Percentiles rank a stretch among this genome's conserved stretches.
These are phyloP conservation scores for slime mould (Dictyostelium discoideum) DNA, from an alignment of 78 protist genomes.

Conservation along the genomic window dicty_2.7 NC_007088.5:2923001-2923500, in stretches of 20 bases:
- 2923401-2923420: conserved; percentile 85
- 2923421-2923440: conserved; percentile 92
- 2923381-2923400: conserved; percentile 84
- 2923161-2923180: conserved; percentile 58
- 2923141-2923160: background rate
- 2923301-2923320: conserved; percentile 64
- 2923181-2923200: conserved; percentile 30
- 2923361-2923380: conserved; percentile 41
- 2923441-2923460: conserved; percentile 81
- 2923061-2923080: background rate
- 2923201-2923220: conserved; percentile 32
- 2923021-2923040: conserved; percentile 73
- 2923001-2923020: conserved; percentile 69
- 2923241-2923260: conserved; percentile 84
- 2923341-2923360: conserved; percentile 68
- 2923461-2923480: conserved; percentile 71
- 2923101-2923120: too few species aligned
- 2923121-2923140: too few species aligned
- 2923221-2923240: conserved; percentile 79
- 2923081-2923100: background rate
- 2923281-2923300: conserved; percentile 94
- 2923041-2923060: conserved; percentile 56
- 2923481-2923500: conserved; percentile 66
- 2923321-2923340: conserved; percentile 38
- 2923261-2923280: conserved; percentile 85